A percentile compares a stretch with the other conserved stretches of the same genome.
These are phyloP conservation scores for Paspalum notatum DNA, from an alignment of 176 grass and related monocot genomes.

Conservation along the genomic window DNA sequence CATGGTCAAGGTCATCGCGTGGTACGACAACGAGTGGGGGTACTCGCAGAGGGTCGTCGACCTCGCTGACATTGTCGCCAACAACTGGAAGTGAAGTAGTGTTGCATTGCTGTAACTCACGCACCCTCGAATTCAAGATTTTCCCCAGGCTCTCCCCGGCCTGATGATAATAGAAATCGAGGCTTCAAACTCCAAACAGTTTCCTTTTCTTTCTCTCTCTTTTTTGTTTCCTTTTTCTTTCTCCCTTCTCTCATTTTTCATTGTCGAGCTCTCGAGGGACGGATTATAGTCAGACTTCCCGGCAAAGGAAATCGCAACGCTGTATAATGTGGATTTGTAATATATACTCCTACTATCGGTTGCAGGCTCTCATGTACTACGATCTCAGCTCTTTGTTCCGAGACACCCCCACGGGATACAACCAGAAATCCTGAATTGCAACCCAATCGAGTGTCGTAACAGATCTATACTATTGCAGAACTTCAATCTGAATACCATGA, in stretches of 20 bases:
- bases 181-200: slow-evolving; percentile 19
- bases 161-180: slow-evolving; percentile 44
- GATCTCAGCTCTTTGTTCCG: slow-evolving; percentile 12
- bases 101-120: slow-evolving; percentile 16
- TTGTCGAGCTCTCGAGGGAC: slow-evolving; percentile 42
- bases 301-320: slow-evolving; percentile 48
- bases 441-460: neutral
- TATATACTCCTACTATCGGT: slow-evolving; percentile 37
- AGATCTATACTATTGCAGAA: no score
- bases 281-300: slow-evolving; percentile 41
- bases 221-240: neutral
- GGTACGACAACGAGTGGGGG: slow-evolving; percentile 95
- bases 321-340: slow-evolving; percentile 55
- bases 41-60: slow-evolving; percentile 80
- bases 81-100: slow-evolving; percentile 65
- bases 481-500: no score
- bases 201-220: neutral
- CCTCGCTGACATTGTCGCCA: slow-evolving; percentile 66
- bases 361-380: slow-evolving; percentile 30
- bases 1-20: slow-evolving; percentile 78
- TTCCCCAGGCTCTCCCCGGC: slow-evolving; percentile 38
- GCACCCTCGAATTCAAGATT: slow-evolving; percentile 33
- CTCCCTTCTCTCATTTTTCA: slow-evolving; percentile 48
- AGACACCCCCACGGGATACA: neutral
- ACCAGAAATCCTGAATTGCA: neutral